Evolutionary conservation across 2,329 filamentous ascomycete species (phyloP), one percentile per base, ranked within the genome.

Genomic region (Fusarium agapanthi): DNA sequence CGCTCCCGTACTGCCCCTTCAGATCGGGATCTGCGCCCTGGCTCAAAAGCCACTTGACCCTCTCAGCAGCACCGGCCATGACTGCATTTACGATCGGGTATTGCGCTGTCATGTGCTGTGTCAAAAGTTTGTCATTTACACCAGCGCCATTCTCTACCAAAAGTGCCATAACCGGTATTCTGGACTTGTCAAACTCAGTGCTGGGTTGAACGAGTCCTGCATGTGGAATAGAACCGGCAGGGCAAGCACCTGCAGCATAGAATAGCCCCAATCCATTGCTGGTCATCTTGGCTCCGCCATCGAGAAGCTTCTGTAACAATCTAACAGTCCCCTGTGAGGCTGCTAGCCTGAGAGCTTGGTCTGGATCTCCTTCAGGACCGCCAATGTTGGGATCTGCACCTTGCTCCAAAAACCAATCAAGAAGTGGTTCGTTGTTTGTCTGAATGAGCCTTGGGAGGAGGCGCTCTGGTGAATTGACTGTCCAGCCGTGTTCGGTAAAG

Each of bases 51-150:
- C 74, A 76, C 37, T 59, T 73, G 5, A 69, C 72, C 24, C 74
- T 61, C 30, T 76, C 56, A 20, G 72, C 54, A 6, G 74, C 71
- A 15, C 71, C 71, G 3, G 69, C 71, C 57, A 62, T 73, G 14
- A 76, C 67, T 5, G 74, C 74, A 22, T 67, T 47, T 22, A 75
- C 65, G 11, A 76, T 64, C 10, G 74, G 61, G 13, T 76, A 76
- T 16, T 44, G 44, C 8, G 71, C 26, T 6, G 28, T 50, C 64
- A 74, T 44, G 9, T 74, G 51, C 14, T 41, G 66, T 15, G 65
- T 61, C 7, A 61, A 38, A 1, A 64, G 5, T 32, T 43, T 72
- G 4, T 58, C 43, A 43, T 76, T 72, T 5, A 75, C 66, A 1
- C 58, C 55, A 15, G 69, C 74, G 5, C 74, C 74, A 4, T 51